Conservation (phyloP, 2,329 filamentous ascomycete species). For the Monosporascus ibericus region DNA sequence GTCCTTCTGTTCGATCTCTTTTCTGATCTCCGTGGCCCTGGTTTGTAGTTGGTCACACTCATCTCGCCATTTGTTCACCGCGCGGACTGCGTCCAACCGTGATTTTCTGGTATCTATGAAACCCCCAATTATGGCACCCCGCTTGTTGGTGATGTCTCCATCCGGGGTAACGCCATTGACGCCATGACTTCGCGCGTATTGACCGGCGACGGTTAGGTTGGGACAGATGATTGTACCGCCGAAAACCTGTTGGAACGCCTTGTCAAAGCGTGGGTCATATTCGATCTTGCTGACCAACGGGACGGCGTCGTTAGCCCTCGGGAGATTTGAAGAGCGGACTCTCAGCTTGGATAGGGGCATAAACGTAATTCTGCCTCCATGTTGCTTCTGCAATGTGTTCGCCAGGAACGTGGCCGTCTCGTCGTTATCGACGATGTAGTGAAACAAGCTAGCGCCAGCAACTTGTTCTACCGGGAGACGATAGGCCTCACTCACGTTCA, state of each 20-base stretch:
- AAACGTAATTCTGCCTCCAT: conserved; percentile 84
- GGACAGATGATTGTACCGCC: conserved; percentile 93
- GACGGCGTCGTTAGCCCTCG: conserved; percentile 79
- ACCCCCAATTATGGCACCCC: conserved; percentile 90
- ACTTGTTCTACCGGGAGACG: conserved; percentile 87
- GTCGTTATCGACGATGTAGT: conserved; percentile 92
- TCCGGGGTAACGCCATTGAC: conserved; percentile 92
- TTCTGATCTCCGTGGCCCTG: conserved; percentile 59
- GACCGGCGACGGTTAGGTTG: conserved; percentile 76
- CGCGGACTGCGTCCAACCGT: conserved; percentile 76
- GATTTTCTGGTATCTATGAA: conserved; percentile 84
- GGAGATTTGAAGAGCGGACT: conserved; percentile 66
- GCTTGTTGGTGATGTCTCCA: conserved; percentile 90
- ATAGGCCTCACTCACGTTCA: conserved; percentile 79
- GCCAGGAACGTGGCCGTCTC: conserved; percentile 78
- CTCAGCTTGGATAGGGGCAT: conserved; percentile 84
- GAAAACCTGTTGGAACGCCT: conserved; percentile 90
- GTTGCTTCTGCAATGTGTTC: conserved; percentile 70
- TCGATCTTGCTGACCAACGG: conserved; percentile 80
- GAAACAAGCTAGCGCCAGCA: conserved; percentile 86
- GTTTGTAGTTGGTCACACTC: conserved; percentile 63
- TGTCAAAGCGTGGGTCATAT: conserved; percentile 71
- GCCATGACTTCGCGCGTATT: conserved; percentile 87
- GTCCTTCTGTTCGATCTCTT: conserved; percentile 70
- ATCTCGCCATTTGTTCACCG: conserved; percentile 67